A percentile compares a stretch with the other conserved stretches of the same genome.
Conservation (phyloP, 768 basidiomycete genomes). For the Podaxis rugospora region DNA sequence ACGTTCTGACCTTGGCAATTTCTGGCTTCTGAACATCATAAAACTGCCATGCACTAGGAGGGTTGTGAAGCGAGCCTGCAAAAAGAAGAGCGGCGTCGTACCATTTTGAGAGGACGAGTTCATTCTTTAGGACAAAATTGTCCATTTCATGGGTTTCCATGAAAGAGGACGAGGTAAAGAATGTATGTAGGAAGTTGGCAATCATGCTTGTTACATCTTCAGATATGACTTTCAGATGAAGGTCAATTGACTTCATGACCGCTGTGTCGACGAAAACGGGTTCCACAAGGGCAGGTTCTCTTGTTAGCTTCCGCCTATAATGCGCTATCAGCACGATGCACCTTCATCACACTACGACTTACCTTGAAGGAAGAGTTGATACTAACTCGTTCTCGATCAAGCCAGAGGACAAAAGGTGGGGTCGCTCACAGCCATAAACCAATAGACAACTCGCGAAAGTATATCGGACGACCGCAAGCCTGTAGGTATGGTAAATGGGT, state of each 20-base stretch:
- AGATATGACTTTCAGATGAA: constrained; percentile 43
- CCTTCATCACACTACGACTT: not conserved
- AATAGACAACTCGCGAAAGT: constrained; percentile 59
- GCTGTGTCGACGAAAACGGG: constrained; percentile 56
- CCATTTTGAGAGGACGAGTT: constrained; percentile 54
- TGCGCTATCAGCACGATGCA: not conserved
- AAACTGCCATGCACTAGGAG: constrained; percentile 58
- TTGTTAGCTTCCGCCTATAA: constrained; percentile 44
- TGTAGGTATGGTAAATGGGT: constrained; percentile 10
- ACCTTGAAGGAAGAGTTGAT: constrained; percentile 54
- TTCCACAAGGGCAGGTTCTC: constrained; percentile 41
- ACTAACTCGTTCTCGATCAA: constrained; percentile 48
- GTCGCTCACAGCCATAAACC: constrained; percentile 62
- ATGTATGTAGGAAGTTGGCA: constrained; percentile 59
- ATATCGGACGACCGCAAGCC: constrained; percentile 52
- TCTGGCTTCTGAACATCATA: constrained; percentile 58
- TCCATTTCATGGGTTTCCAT: constrained; percentile 67
- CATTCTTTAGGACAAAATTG: constrained; percentile 68
- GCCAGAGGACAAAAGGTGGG: constrained; percentile 36
- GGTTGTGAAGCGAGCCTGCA: not conserved
- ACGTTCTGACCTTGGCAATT: constrained; percentile 48
- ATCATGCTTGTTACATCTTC: constrained; percentile 49
- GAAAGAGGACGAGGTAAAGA: constrained; percentile 54
- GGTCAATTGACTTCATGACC: constrained; percentile 50
- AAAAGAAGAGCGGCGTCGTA: constrained; percentile 23